Percentiles rank a stretch among this genome's conserved stretches.
Evolutionary conservation across 202 grass and related monocot species (phyloP).

Genomic region (Saccharum hybrid): DNA sequence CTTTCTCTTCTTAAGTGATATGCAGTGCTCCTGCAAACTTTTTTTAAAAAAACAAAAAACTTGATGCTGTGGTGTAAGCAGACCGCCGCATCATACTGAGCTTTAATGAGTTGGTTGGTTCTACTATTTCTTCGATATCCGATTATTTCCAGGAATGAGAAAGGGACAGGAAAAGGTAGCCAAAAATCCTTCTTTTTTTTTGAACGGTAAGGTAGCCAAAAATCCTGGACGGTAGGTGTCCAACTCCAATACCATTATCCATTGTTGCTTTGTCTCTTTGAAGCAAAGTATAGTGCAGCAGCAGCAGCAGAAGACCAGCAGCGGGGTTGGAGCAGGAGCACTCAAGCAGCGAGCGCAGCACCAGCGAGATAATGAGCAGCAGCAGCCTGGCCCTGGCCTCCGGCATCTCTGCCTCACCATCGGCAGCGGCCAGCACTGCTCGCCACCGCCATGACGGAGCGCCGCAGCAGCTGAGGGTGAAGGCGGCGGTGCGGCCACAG

Average conservation of each 20-base stretch:
- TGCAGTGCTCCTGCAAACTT: too few relatives aligned
- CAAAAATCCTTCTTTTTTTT: background rate
- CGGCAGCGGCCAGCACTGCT: conserved; percentile 33
- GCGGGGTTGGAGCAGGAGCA: conserved; percentile 11
- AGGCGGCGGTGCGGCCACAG: conserved; percentile 17
- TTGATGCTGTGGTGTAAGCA: conserved; percentile 7
- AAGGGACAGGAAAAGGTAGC: conserved; percentile 20
- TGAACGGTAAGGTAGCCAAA: background rate
- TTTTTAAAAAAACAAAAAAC: too few relatives aligned
- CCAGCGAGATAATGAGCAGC: conserved; percentile 43
- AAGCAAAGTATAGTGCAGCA: conserved; percentile 30
- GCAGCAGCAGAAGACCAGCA: background rate
- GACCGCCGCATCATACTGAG: background rate
- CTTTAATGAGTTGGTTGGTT: conserved; percentile 17
- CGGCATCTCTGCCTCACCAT: conserved; percentile 41
- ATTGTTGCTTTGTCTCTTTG: conserved; percentile 40
- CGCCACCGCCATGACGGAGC: conserved; percentile 36
- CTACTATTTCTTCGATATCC: background rate
- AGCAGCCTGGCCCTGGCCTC: conserved; percentile 53
- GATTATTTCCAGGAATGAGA: background rate
- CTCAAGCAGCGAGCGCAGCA: background rate
- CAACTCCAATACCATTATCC: conserved; percentile 45
- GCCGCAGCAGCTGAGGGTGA: conserved; percentile 39
- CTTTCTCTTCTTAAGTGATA: too few relatives aligned
- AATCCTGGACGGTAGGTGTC: conserved; percentile 54